Evolutionary conservation across 2,329 filamentous ascomycete genomes (phyloP).

Genomic region (Trichoderma endophyticum): DNA sequence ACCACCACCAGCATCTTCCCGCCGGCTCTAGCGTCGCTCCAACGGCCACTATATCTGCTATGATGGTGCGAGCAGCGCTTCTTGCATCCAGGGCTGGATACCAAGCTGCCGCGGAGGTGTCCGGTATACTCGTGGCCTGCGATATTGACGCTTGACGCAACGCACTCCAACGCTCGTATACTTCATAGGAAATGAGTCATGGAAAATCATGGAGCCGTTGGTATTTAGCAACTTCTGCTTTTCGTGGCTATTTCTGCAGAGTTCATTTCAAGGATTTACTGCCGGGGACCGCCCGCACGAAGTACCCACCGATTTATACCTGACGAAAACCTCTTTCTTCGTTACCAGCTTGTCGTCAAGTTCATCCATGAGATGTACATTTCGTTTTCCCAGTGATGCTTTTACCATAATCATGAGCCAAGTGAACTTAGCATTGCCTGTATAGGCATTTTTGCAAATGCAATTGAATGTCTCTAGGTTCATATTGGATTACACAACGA

Average conservation of each 20-base stretch:
- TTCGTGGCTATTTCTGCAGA: neutral
- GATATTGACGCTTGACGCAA: neutral
- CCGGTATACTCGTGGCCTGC: neutral
- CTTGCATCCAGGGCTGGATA: neutral
- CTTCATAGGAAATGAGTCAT: neutral
- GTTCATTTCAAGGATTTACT: neutral
- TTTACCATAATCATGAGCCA: neutral
- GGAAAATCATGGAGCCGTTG: neutral
- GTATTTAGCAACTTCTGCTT: neutral
- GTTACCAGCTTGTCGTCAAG: neutral
- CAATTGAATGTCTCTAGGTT: neutral
- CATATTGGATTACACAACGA: neutral
- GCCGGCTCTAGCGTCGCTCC: constrained; percentile 6
- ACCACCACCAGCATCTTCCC: constrained; percentile 9
- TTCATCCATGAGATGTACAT: neutral
- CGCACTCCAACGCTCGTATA: neutral
- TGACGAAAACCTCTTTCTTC: neutral
- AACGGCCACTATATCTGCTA: neutral
- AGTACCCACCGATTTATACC: neutral
- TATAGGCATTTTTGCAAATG: neutral
- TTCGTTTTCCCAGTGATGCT: neutral
- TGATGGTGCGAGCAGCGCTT: neutral
- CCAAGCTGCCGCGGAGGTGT: neutral
- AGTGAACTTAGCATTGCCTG: neutral
- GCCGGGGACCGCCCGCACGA: neutral